phyloP scores from a whole-genome alignment of 768 basidiomycete species.

The Gautieria morchelliformis region DNA sequence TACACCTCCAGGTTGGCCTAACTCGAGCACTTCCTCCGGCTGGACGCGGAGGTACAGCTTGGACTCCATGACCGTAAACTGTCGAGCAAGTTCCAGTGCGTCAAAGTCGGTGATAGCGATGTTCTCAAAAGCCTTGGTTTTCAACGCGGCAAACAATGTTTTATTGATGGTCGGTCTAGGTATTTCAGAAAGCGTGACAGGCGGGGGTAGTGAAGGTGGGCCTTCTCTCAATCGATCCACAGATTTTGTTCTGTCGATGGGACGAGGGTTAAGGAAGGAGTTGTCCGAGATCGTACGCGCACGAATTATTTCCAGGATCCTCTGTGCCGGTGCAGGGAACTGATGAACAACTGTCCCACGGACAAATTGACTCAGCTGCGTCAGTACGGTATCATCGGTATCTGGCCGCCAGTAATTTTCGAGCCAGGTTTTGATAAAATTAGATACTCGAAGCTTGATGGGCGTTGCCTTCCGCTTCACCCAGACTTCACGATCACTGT shows the following conservation, averaged over 20 bases:
- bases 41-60: conserved; percentile 77
- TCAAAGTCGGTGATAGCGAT: conserved; percentile 88
- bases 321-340: conserved; percentile 61
- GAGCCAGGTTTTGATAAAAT: conserved; percentile 91
- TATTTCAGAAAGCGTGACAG: conserved; percentile 47
- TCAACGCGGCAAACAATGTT: conserved; percentile 55
- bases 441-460: conserved; percentile 82
- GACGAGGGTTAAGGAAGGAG: conserved; percentile 31
- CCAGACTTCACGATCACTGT: conserved; percentile 65
- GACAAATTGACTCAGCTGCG: conserved; percentile 49
- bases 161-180: conserved; percentile 86
- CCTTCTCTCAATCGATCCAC: conserved; percentile 63
- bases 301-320: conserved; percentile 60
- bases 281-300: conserved; percentile 30
- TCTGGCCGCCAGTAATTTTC: conserved; percentile 82
- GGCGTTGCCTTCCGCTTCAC: conserved; percentile 82
- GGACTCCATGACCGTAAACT: conserved; percentile 91
- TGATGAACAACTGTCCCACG: conserved; percentile 48
- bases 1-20: conserved; percentile 59
- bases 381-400: conserved; percentile 58
- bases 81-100: conserved; percentile 82
- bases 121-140: conserved; percentile 50
- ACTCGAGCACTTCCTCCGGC: conserved; percentile 83
- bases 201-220: neutral
- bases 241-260: conserved; percentile 40